Conservation (phyloP, 768 basidiomycete genomes). For the Sarcodon sp. region DNA sequence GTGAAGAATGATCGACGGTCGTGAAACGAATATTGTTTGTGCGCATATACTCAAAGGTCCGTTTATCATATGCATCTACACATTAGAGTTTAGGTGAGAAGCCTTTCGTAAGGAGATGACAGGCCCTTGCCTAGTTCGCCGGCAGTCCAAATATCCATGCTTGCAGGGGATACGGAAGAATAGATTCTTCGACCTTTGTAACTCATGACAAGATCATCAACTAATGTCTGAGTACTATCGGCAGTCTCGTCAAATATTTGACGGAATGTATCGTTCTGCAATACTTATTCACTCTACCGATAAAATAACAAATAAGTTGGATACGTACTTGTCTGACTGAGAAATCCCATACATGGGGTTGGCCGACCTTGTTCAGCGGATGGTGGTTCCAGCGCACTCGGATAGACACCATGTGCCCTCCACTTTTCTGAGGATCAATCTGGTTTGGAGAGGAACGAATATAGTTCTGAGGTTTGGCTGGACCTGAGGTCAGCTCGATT, state of each 20-base stretch:
- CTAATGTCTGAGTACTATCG: conserved; percentile 40
- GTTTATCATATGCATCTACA: conserved; percentile 53
- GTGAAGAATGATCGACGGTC: conserved; percentile 10
- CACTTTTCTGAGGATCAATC: too few species aligned
- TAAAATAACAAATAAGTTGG: not conserved
- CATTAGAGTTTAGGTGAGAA: conserved; percentile 1
- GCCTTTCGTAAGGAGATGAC: not conserved
- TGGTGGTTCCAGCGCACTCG: conserved; percentile 56
- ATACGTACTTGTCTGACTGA: conserved; percentile 41
- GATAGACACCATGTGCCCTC: conserved; percentile 26
- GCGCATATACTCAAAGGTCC: conserved; percentile 52
- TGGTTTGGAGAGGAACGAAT: too few species aligned
- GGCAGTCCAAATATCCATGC: conserved; percentile 54
- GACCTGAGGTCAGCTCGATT: conserved; percentile 5
- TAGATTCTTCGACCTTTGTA: conserved; percentile 54
- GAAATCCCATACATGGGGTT: conserved; percentile 33
- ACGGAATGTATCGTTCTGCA: conserved; percentile 52
- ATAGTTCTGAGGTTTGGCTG: too few species aligned
- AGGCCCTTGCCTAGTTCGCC: conserved; percentile 43
- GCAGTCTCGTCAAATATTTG: conserved; percentile 54
- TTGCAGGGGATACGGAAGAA: conserved; percentile 53
- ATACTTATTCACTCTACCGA: not conserved
- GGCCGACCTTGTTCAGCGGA: conserved; percentile 32
- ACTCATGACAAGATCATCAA: conserved; percentile 42
- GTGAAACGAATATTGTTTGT: conserved; percentile 16